Evolutionary conservation across 805 yeast species (phyloP).

Genomic region (Candida silvatica): DNA sequence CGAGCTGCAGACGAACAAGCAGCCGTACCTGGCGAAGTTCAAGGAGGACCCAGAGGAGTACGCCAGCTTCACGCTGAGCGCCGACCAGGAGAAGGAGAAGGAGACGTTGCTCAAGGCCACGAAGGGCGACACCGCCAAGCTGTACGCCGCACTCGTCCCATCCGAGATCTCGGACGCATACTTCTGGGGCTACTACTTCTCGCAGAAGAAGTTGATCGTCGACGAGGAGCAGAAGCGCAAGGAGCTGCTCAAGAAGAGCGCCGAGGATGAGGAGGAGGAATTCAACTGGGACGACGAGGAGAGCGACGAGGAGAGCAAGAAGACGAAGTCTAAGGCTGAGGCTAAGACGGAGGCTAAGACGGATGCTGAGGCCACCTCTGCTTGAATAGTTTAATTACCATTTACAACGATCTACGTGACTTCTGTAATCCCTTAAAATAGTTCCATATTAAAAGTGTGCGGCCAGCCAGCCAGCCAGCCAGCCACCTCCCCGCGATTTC

Average conservation of each 20-base stretch:
- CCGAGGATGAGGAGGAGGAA: conserved; percentile 38
- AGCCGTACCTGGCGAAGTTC: conserved; percentile 29
- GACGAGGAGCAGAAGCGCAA: conserved; percentile 61
- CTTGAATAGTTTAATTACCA: not conserved
- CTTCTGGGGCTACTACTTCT: conserved; percentile 74
- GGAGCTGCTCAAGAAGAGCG: conserved; percentile 39
- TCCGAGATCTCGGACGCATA: conserved; percentile 40
- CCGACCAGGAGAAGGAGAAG: conserved; percentile 38
- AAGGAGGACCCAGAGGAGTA: conserved; percentile 21
- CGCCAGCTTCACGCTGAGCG: conserved; percentile 32
- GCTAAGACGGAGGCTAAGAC: not conserved
- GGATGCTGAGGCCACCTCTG: too few relatives aligned
- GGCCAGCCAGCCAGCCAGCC: too few relatives aligned
- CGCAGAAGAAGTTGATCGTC: conserved; percentile 40
- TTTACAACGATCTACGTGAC: too few relatives aligned
- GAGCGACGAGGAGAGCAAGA: conserved; percentile 33
- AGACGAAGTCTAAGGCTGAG: not conserved
- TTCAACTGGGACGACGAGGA: conserved; percentile 47
- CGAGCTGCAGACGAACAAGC: conserved; percentile 41
- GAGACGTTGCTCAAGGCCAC: conserved; percentile 29
- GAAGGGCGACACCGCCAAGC: conserved; percentile 41
- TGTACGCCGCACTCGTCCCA: conserved; percentile 65
- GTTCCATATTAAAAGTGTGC: too few relatives aligned
- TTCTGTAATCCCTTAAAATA: too few relatives aligned
- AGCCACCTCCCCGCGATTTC: too few relatives aligned